Evolutionary conservation across 805 yeast genomes (phyloP).

Genomic region (Saccharomycopsis oosterbeekiorum): DNA sequence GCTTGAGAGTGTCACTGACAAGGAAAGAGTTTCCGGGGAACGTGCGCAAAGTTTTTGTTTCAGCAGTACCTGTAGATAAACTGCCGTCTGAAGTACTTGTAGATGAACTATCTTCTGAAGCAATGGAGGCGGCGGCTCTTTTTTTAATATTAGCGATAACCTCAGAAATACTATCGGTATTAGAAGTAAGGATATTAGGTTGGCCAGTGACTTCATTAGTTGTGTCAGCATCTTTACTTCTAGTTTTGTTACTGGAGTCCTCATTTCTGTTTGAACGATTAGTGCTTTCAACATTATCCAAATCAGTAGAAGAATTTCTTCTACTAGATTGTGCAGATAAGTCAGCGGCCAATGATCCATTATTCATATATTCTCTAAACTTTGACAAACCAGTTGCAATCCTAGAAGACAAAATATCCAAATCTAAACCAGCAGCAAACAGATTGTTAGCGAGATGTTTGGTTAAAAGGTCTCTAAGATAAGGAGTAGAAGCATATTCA

Average conservation of each 20-base stretch:
- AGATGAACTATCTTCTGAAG: not conserved
- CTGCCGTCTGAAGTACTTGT: not conserved
- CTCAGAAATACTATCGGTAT: not conserved
- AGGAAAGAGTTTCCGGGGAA: not conserved
- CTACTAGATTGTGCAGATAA: not conserved
- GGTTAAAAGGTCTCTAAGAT: slow-evolving; percentile 5
- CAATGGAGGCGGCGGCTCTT: not conserved
- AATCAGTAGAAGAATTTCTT: not conserved
- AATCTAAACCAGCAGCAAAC: slow-evolving; percentile 1
- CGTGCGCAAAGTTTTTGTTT: not conserved
- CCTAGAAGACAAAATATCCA: not conserved
- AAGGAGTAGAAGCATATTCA: slow-evolving; percentile 10
- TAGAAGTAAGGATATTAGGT: not conserved
- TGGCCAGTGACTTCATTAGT: no score
- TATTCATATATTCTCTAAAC: not conserved
- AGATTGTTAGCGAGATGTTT: slow-evolving; percentile 6
- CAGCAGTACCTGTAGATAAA: no score
- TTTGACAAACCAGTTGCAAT: not conserved
- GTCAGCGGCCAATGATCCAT: not conserved
- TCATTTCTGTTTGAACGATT: not conserved
- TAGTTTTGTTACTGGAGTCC: not conserved
- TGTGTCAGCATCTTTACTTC: not conserved
- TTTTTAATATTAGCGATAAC: not conserved
- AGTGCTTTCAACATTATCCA: not conserved
- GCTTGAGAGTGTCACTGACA: not conserved